phyloP scores from a whole-genome alignment of 2,329 filamentous ascomycete genomes.

The Xylaria polymorpha region DNA sequence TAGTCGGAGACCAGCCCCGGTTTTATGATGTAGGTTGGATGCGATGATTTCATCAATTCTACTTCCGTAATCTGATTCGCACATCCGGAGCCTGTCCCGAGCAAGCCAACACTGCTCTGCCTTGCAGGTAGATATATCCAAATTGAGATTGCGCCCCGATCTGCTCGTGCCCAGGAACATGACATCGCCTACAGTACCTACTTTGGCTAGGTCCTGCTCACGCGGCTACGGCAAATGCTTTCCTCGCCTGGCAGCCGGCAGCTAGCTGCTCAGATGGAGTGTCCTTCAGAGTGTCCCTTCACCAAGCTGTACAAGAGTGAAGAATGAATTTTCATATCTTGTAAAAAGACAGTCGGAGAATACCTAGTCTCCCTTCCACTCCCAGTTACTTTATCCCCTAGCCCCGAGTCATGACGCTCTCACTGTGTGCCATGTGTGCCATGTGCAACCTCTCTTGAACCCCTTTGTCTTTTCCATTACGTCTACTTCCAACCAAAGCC shows the following conservation, averaged over 20 bases:
- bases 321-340: no score
- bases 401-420: conserved; percentile 20
- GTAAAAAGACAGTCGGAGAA: conserved; percentile 20
- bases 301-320: no score
- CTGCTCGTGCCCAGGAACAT: neutral
- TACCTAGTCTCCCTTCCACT: conserved; percentile 21
- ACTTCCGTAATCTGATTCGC: neutral
- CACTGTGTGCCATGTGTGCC: neutral
- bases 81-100: neutral
- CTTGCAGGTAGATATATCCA: neutral
- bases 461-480: neutral
- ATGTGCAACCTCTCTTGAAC: neutral
- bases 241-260: neutral
- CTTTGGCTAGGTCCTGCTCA: neutral
- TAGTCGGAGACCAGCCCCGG: conserved; percentile 9
- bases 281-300: neutral
- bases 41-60: conserved; percentile 46
- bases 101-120: neutral
- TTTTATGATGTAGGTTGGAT: conserved; percentile 40
- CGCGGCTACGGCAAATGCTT: neutral
- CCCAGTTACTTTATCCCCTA: neutral
- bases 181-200: neutral
- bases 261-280: neutral
- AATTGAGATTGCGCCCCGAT: conserved; percentile 12
- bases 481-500: neutral